These are phyloP conservation scores for Apocynum venetum DNA, from an alignment of 257 asterid genomes.

Conservation along the genomic window DNA sequence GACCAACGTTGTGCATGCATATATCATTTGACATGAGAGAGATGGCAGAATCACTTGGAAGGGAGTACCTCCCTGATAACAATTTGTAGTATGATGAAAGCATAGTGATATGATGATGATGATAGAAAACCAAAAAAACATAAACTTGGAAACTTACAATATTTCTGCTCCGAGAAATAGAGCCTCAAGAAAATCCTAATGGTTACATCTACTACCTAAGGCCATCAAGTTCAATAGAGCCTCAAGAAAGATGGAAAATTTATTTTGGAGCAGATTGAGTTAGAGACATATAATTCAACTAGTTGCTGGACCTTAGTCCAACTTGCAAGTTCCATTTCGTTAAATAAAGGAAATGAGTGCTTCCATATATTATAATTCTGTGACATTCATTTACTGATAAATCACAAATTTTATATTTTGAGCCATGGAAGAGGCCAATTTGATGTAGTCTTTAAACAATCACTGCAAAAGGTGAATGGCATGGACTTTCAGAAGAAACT, in stretches of 20 bases:
- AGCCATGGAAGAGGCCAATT: neutral
- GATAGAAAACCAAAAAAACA: neutral
- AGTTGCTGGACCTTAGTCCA: neutral
- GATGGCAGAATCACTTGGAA: too few species aligned
- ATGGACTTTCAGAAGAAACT: too few species aligned
- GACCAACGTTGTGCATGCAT: too few species aligned
- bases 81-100: too few species aligned
- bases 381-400: neutral
- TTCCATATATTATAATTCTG: neutral
- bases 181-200: neutral
- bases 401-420: neutral
- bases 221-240: constrained; percentile 1
- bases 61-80: too few species aligned
- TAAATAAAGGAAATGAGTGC: neutral
- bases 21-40: too few species aligned
- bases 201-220: neutral
- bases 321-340: too few species aligned
- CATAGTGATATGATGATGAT: neutral
- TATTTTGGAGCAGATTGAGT: neutral
- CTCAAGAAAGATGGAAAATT: neutral
- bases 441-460: neutral
- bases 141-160: neutral
- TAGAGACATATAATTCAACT: neutral
- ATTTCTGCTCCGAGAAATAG: neutral
- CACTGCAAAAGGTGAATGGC: neutral